Base-by-base conservation (phyloP, 2,329 filamentous ascomycete species). In the Colletotrichum sp. region DNA sequence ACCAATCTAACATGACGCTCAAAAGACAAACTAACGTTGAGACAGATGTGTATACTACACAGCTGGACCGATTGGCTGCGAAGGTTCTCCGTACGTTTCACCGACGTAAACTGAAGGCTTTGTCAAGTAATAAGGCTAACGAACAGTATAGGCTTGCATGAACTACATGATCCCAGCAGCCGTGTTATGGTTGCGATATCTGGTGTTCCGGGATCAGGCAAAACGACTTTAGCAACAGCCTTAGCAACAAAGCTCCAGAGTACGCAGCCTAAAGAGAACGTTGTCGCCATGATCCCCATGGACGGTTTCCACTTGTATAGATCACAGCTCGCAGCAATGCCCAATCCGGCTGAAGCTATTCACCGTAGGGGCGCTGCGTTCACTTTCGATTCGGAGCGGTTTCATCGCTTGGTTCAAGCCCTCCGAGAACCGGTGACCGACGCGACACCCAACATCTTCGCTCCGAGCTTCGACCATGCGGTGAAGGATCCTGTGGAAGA, bases 141-240 rank as follows among this genome's bases (percentile, higher is more conserved):
- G 0, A 19, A 59, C 27, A 29, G 8, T 7, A 29, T 16, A 59
- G 55, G 22, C 55, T 29, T 59, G 22, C 55, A 59, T 3, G 55
- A 25, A 8, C 55, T 59, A 19, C 25, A 59, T 29, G 55, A 25
- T 59, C 55, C 55, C 16, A 11, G 55, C 3, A 19, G n/a, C 8
- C 55, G 55, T 59, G 55, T 59, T 9, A 59, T 59, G 55, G 19
- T 29, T 59, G 55, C 55, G 55, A 59, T 59, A 59, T 59, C 55
- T 19, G 55, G 55, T 59, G 22, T 59, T 13, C 55, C 55, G 8
- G 55, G 55, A 16, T 59, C 55, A 25, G 55, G 55, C 4, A 59
- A 59, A 59, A 59, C 55, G 25, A 59, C 55, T 3, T 6, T 59
- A 2, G 55, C 55, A 27, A 59, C 13, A 29, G 55, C 22, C 27